A percentile compares a stretch with the other conserved stretches of the same genome.
Conservation (phyloP, 164 flowering plant genomes). For the Euptelea pleiosperma region DNA sequence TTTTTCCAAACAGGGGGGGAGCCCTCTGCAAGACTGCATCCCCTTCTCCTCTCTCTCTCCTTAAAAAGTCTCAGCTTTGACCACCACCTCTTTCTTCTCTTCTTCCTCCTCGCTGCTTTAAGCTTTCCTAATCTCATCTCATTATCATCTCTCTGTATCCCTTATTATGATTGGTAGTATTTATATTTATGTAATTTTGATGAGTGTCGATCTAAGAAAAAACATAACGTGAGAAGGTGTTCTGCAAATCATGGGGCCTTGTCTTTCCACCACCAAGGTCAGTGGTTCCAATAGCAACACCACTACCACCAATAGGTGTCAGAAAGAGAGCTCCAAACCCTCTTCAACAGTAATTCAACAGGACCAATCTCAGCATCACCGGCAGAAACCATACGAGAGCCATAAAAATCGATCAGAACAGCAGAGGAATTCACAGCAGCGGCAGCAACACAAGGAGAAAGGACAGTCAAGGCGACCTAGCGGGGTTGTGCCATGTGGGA, state of each 20-base stretch:
- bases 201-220: background rate
- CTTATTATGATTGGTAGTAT: background rate
- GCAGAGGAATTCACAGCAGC: slow-evolving; percentile 14
- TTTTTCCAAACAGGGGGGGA: slow-evolving; percentile 5
- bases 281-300: slow-evolving; percentile 63
- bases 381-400: slow-evolving; percentile 5
- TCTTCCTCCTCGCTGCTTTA: slow-evolving; percentile 18
- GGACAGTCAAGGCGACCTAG: slow-evolving; percentile 28
- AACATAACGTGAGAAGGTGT: background rate
- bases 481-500: slow-evolving; percentile 65
- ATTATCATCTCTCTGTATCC: background rate
- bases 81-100: slow-evolving; percentile 22
- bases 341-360: slow-evolving; percentile 12
- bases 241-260: slow-evolving; percentile 56
- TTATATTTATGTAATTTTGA: background rate
- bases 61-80: slow-evolving; percentile 23
- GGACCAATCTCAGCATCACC: slow-evolving; percentile 14
- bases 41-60: slow-evolving; percentile 8
- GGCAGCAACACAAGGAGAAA: slow-evolving; percentile 25
- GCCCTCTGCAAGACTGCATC: slow-evolving; percentile 4
- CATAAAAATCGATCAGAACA: slow-evolving; percentile 8
- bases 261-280: slow-evolving; percentile 73
- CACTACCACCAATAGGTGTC: slow-evolving; percentile 9
- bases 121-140: background rate
- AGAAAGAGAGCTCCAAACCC: slow-evolving; percentile 10